Conservation (phyloP, 495 filamentous ascomycete genomes). For the Extremus antarcticus region DNA sequence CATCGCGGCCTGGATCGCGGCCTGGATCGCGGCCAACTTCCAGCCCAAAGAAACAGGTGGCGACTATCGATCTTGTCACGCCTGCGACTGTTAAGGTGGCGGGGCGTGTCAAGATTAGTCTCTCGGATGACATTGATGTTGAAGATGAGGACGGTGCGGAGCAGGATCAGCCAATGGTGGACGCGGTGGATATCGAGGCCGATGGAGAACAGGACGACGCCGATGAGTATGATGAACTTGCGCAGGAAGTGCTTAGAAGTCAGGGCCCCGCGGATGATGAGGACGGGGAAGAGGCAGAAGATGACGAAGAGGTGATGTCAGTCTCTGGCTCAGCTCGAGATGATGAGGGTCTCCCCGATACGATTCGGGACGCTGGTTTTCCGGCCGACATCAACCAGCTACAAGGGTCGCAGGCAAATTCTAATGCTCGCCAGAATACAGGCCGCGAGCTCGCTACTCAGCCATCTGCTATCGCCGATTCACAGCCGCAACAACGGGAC, state of each 20-base stretch:
- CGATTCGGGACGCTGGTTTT: background rate
- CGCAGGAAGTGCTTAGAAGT: constrained; percentile 15
- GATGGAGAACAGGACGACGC: background rate
- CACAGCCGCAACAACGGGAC: constrained; percentile 23
- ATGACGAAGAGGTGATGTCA: background rate
- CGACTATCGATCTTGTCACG: constrained; percentile 15
- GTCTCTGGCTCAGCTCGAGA: background rate
- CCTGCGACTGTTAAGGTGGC: constrained; percentile 4
- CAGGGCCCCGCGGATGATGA: constrained; percentile 10
- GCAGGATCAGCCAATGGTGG: constrained; percentile 1
- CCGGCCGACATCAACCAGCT: background rate
- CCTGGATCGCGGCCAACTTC: constrained; percentile 4
- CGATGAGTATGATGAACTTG: constrained; percentile 25
- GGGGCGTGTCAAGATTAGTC: background rate
- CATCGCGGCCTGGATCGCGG: background rate
- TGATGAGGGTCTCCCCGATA: background rate
- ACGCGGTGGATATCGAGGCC: background rate
- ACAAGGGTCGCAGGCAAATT: background rate
- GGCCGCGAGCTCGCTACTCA: constrained; percentile 14
- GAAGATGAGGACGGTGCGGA: constrained; percentile 8
- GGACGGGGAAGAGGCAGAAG: constrained; percentile 1
- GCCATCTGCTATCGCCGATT: constrained; percentile 26
- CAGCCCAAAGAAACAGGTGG: constrained; percentile 5
- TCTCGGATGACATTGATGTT: constrained; percentile 3
- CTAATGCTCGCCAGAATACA: background rate